Conservation (phyloP, 2,329 filamentous ascomycete genomes). For the Fusarium kyushuense region DNA sequence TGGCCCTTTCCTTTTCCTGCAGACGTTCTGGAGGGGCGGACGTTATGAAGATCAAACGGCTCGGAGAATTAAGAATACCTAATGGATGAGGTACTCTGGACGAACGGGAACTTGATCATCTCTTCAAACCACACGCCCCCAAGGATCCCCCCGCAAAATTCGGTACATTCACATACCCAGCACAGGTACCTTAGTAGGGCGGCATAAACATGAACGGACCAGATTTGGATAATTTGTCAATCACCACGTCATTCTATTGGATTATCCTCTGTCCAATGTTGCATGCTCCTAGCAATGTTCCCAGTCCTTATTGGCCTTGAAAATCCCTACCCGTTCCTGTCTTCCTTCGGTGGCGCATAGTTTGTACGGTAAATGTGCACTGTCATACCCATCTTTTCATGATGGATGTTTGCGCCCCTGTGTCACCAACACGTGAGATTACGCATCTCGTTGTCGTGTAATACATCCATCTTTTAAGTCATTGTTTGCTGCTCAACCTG, state of each 20-base stretch:
- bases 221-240: conserved; percentile 19
- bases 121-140: conserved; percentile 19
- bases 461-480: background rate
- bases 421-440: conserved; percentile 23
- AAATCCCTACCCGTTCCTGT: conserved; percentile 3
- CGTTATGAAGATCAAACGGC: conserved; percentile 10
- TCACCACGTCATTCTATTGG: conserved; percentile 22
- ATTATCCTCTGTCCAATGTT: background rate
- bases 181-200: background rate
- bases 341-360: background rate
- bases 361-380: background rate
- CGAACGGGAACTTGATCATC: conserved; percentile 1
- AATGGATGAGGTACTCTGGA: background rate
- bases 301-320: conserved; percentile 13
- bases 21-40: conserved; percentile 1
- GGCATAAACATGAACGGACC: conserved; percentile 11
- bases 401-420: conserved; percentile 16
- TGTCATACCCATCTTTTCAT: conserved; percentile 18
- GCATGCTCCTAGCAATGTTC: background rate
- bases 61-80: conserved; percentile 8
- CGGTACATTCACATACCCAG: background rate
- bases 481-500: conserved; percentile 4
- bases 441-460: background rate
- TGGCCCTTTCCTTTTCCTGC: background rate
- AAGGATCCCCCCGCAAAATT: conserved; percentile 23